phyloP scores from a whole-genome alignment of 2,329 filamentous ascomycete genomes.

The Coniochaeta pulveracea region DNA sequence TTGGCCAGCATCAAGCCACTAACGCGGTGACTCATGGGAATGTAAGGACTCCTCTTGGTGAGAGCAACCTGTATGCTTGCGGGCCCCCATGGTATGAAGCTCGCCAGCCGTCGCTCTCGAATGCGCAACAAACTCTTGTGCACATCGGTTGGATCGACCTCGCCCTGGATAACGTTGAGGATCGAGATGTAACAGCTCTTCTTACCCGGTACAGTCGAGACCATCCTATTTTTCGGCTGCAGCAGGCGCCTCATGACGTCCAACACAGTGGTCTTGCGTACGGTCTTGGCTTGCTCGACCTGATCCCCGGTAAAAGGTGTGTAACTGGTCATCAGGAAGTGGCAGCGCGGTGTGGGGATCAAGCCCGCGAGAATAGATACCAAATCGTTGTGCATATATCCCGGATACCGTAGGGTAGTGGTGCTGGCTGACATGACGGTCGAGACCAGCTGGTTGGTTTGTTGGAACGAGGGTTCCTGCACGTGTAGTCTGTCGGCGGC shows the following conservation, averaged over 20 bases:
- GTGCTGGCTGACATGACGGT: conserved; percentile 99
- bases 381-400: conserved; percentile 99
- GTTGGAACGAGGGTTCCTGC: conserved; percentile 89
- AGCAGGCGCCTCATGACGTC: conserved; percentile 94
- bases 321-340: conserved; percentile 98
- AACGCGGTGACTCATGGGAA: conserved; percentile 86
- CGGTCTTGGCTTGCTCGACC: conserved; percentile 92
- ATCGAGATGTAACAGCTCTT: conserved; percentile 99
- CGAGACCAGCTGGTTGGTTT: conserved; percentile 93
- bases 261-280: conserved; percentile 93
- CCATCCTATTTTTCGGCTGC: conserved; percentile 99
- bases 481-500: conserved; percentile 91
- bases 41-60: conserved; percentile 92
- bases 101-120: conserved; percentile 82
- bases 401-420: conserved; percentile 89
- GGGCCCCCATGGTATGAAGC: conserved; percentile 97
- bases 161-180: conserved; percentile 96
- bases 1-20: conserved; percentile 97
- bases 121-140: conserved; percentile 97
- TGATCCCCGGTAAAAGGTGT: conserved; percentile 95
- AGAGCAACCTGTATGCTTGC: conserved; percentile 95
- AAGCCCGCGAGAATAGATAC: conserved; percentile 93
- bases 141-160: conserved; percentile 94
- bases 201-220: conserved; percentile 88
- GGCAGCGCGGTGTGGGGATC: conserved; percentile 90